Base-by-base conservation (phyloP, 2,329 filamentous ascomycete species). In the Phyllosticta ampelicida region DNA sequence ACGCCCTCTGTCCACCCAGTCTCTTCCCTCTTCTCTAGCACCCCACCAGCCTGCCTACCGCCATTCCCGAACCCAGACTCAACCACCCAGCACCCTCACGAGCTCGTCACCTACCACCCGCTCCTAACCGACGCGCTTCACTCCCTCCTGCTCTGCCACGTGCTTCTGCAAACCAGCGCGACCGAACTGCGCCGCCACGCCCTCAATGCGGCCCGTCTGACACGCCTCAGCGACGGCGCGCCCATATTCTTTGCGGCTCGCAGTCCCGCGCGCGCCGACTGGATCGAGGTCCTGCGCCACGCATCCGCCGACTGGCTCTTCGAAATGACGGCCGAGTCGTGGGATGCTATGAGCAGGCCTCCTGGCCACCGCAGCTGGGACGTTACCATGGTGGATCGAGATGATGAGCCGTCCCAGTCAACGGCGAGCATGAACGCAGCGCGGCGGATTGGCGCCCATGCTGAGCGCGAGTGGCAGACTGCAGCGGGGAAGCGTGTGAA, bases 111-210 rank as follows among this genome's bases (percentile, higher is more conserved):
- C 0, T 94, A 89, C 68, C 89, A 95, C 65, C 90, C 89, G 0
- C 78, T 94, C 9, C 77, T 95, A 10, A 84, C 84, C 6, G 89
- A 95, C 63, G 86, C 86, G 1, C 79, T 95, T 0, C 89, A 95
- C 70, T 86, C 84, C 4, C 73, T 94, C 1, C 81, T 95, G 9
- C 80, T 95, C 48, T 87, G 85, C 63, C 89, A 95, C 70, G 81
- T 82, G n/a, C 81, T 95, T 9, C 74, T 89, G 8, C 89, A 92
- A 70, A 95, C 89, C 0, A 87, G 88, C 0, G 71, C 82, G 10
- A 89, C 87, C 64, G 89, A 94, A 69, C 80, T 91, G 30, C 81
- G 85, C 54, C 86, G 89, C 36, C 88, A 94, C 68, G 87, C 88
- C 0, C 80, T 90, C 74, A 94, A 91, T 80, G 89, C 86, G 4